Evolutionary conservation across 2,329 filamentous ascomycete species (phyloP), one percentile per base, ranked within the genome.

Genomic region (Aspergillus amoenus): DNA sequence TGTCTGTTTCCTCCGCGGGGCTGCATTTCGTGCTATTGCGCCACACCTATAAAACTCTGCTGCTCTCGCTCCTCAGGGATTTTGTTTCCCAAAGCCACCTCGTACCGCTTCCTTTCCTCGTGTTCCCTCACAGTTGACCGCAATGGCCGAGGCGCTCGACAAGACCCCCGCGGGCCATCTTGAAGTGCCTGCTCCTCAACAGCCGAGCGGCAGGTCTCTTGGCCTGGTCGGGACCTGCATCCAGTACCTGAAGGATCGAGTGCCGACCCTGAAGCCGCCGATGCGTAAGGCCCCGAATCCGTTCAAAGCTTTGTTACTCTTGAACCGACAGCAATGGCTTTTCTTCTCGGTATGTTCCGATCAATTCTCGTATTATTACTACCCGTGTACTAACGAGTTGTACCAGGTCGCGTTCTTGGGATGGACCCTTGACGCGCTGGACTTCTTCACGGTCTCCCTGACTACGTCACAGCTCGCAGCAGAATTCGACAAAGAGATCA

Each of bases 361-460:
- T 15, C 15, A 37, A 37, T 13, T 39, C 27, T 40, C 24, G 12
- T 13, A 41, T 15, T 30, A 30, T 30, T 30, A 30, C 9, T 9
- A 30, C 22, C 27, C 11, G 7, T 24, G 18, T 37, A 15, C 44
- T 58, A 61, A 64, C 37, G 9, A 30, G 27, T 11, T 51, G 49
- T 30, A 18, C 3, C 22, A 75, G 72, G 68, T 75, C 49, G 74
- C 71, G 2, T 76, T 76, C 59, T 64, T 78, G 15, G 82, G 76
- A 2, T 85, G 83, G 81, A 74, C 76, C 2, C 82, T 80, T 79
- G 81, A 83, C 64, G 78, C 83, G 0, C 84, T 86, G 56, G 84
- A 86, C 65, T 86, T 86, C 73, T 86, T 86, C 72, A 84, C 83
- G 22, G 83, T 86, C 22, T 84, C 81, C 5, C 70, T 86, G 50